Percentiles rank a stretch among this genome's conserved stretches.
phyloP scores from a whole-genome alignment of 306 rosid species.

The Dryas alaskensis region DNA sequence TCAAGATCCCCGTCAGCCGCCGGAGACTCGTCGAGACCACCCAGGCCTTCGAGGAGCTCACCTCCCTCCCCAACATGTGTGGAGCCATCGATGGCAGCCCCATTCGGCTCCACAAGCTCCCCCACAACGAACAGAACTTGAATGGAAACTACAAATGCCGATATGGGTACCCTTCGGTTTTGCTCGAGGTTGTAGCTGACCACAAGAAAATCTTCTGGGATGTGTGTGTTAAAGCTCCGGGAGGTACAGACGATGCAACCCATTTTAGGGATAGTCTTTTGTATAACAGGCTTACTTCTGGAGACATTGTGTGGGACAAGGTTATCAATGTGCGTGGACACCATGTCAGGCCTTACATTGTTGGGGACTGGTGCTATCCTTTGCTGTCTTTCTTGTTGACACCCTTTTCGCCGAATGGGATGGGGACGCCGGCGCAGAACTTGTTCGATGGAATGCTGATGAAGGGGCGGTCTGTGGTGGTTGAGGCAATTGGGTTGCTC shows the following conservation, averaged over 20 bases:
- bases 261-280: slow-evolving; percentile 76
- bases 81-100: slow-evolving; percentile 84
- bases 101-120: slow-evolving; percentile 42
- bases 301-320: slow-evolving; percentile 76
- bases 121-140: slow-evolving; percentile 12
- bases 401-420: slow-evolving; percentile 60
- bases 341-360: slow-evolving; percentile 73
- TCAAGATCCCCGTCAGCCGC: slow-evolving; percentile 74
- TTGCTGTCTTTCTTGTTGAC: slow-evolving; percentile 66
- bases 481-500: slow-evolving; percentile 81
- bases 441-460: slow-evolving; percentile 87
- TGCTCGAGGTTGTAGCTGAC: slow-evolving; percentile 84
- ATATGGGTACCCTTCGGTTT: slow-evolving; percentile 61
- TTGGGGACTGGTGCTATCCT: slow-evolving; percentile 92
- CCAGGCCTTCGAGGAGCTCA: slow-evolving; percentile 76
- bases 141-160: slow-evolving; percentile 49
- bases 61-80: slow-evolving; percentile 86
- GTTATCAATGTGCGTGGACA: slow-evolving; percentile 58
- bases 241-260: slow-evolving; percentile 68
- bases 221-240: slow-evolving; percentile 83
- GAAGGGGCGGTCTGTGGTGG: slow-evolving; percentile 86
- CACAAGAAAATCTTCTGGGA: slow-evolving; percentile 94
- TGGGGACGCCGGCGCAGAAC: slow-evolving; percentile 85
- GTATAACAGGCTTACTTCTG: slow-evolving; percentile 62
- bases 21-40: slow-evolving; percentile 71